Evolutionary conservation across 73 alveolate genomes (phyloP), one percentile per base, ranked within the genome.

Genomic region (Uronychia binucleata): DNA sequence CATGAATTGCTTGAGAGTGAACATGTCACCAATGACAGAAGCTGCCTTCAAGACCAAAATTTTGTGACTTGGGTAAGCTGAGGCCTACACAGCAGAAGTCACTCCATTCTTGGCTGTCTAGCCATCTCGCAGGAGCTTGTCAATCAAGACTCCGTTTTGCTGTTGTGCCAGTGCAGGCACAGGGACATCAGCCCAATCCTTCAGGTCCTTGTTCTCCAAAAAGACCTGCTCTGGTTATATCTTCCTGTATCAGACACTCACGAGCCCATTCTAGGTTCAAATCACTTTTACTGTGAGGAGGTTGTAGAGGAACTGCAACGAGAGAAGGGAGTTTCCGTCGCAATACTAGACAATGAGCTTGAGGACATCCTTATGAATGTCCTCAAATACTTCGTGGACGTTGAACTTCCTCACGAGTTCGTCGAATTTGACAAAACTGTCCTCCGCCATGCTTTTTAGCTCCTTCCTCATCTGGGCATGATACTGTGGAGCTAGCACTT

Each of bases 21-120:
- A 89, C 1, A 77, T 86, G 29, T 89, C 95, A 29, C 95, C 95
- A 31, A 89, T 89, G 0, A 84, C 95, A 26, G 92, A 83, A 25
- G 91, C 95, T 0, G 92, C 81, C 67, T 89, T 89, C 34, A 89
- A 35, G 60, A 89, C 33, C 60, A 89, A 59, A 1, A 89, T 34
- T 32, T 88, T 86, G 34, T 89, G 84, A 0, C 88, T 81, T 57
- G 74, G 75, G 31, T 28, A 80, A 28, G 34, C 74, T 26, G 1
- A 13, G 25, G 26, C 26, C 13, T 35, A 34, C 80, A 81, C 87
- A 19, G 88, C 90, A 28, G 59, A 31, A 32, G 85, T 77, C 58
- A 58, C 27, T 77, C 92, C 30, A 74, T 67, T 78, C 77, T 85
- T 14, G 86, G n/a, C n/a, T n/a, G 33, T 58, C 77, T 85, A 30